phyloP scores from a whole-genome alignment of 1,284 basidiomycete genomes.

The Ustilago shanxiensis region DNA sequence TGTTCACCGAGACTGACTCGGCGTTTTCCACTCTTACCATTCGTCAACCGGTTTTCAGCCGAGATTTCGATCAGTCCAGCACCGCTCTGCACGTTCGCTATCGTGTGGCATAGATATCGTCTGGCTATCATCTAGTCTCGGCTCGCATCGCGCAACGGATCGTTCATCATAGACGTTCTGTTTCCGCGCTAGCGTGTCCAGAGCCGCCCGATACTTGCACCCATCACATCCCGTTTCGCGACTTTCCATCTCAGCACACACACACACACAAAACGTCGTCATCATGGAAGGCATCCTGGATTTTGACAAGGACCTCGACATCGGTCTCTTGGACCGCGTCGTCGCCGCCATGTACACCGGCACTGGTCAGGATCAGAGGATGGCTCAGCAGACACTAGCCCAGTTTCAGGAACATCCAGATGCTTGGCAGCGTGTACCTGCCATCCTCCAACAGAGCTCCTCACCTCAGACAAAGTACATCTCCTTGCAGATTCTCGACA shows the following conservation, averaged over 20 bases:
- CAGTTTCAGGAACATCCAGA: constrained; percentile 98
- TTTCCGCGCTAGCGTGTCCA: not conserved
- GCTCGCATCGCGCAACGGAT: not conserved
- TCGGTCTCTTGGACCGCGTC: constrained; percentile 67
- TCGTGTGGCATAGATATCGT: constrained; percentile 7
- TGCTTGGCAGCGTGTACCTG: constrained; percentile 96
- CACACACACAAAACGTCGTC: too few relatives aligned
- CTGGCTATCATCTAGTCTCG: not conserved
- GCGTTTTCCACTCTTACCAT: not conserved
- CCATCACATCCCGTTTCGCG: not conserved
- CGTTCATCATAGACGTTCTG: constrained; percentile 12
- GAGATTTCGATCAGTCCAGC: not conserved
- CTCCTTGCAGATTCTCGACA: constrained; percentile 69
- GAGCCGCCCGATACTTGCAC: not conserved
- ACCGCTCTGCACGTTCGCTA: constrained; percentile 17
- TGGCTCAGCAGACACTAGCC: constrained; percentile 66
- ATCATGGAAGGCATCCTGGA: constrained; percentile 66
- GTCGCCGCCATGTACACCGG: constrained; percentile 67
- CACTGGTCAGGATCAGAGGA: constrained; percentile 61
- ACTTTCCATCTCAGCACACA: not conserved
- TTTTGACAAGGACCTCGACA: constrained; percentile 68
- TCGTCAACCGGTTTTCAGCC: not conserved
- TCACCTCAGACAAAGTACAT: constrained; percentile 86
- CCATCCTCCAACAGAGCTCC: constrained; percentile 86
- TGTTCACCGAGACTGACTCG: too few relatives aligned